These are phyloP conservation scores for Stramenopiles sp. DNA, from an alignment of 352 stramenopile species.

Conservation along the genomic window DNA sequence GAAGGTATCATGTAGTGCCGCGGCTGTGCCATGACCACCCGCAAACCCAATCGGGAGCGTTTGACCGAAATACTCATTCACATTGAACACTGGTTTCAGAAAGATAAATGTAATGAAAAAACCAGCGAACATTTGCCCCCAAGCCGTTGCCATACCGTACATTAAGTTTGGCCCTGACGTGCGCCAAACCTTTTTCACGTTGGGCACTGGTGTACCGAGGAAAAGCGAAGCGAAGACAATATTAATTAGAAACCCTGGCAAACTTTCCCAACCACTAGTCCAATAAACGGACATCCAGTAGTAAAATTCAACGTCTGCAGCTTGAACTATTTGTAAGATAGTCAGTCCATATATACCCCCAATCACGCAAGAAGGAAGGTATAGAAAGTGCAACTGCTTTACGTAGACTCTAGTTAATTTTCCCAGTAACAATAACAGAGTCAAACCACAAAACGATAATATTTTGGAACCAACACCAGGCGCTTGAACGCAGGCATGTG, in stretches of 20 bases:
- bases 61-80: not conserved
- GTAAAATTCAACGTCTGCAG: not conserved
- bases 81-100: not conserved
- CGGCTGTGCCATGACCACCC: not conserved
- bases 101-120: not conserved
- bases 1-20: not conserved
- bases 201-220: not conserved
- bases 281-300: not conserved
- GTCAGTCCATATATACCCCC: not conserved
- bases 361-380: not conserved
- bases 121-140: not conserved
- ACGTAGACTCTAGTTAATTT: not conserved
- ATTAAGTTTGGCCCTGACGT: not conserved
- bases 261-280: not conserved
- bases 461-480: not conserved
- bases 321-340: not conserved
- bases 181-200: not conserved
- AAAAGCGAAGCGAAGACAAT: not conserved
- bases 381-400: not conserved
- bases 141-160: not conserved
- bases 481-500: not conserved
- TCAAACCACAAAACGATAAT: not conserved
- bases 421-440: not conserved
- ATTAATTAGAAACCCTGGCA: not conserved
- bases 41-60: not conserved